phyloP scores from a whole-genome alignment of 2,329 filamentous ascomycete genomes.

The Xylariaceae sp. region DNA sequence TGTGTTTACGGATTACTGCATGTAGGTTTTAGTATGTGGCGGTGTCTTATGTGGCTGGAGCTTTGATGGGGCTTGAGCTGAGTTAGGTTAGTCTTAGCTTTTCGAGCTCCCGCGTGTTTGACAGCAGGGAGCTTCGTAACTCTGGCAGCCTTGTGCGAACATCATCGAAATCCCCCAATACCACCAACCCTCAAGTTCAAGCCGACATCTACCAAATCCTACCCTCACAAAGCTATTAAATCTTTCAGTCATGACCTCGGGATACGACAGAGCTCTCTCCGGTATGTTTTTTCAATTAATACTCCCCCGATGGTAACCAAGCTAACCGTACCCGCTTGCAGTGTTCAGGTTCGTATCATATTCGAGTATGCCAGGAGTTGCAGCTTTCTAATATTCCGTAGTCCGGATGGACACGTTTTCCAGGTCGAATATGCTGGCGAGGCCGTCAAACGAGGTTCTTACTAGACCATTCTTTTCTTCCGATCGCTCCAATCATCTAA shows the following conservation, averaged over 20 bases:
- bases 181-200: conserved; percentile 1
- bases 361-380: conserved; percentile 3
- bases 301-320: conserved; percentile 38
- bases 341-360: conserved; percentile 74
- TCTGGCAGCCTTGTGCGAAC: conserved; percentile 26
- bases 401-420: conserved; percentile 99
- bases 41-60: conserved; percentile 17
- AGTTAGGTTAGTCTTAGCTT: background rate
- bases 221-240: conserved; percentile 4
- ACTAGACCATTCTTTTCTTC: background rate
- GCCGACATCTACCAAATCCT: conserved; percentile 10
- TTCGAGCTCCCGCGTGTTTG: conserved; percentile 5
- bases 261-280: conserved; percentile 98
- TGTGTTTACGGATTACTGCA: too few species aligned
- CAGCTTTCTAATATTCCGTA: conserved; percentile 54
- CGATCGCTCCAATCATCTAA: conserved; percentile 12
- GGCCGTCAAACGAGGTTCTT: conserved; percentile 91
- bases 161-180: conserved; percentile 7
- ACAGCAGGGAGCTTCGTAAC: conserved; percentile 26
- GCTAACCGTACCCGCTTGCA: conserved; percentile 53
- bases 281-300: conserved; percentile 62
- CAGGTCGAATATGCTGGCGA: conserved; percentile 99
- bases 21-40: background rate
- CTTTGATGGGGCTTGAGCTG: conserved; percentile 5
- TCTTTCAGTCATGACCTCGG: conserved; percentile 71